A percentile compares a stretch with the other conserved stretches of the same genome.
Evolutionary conservation across 2,329 filamentous ascomycete species (phyloP).

Genomic region (Dactylella cylindrospora): DNA sequence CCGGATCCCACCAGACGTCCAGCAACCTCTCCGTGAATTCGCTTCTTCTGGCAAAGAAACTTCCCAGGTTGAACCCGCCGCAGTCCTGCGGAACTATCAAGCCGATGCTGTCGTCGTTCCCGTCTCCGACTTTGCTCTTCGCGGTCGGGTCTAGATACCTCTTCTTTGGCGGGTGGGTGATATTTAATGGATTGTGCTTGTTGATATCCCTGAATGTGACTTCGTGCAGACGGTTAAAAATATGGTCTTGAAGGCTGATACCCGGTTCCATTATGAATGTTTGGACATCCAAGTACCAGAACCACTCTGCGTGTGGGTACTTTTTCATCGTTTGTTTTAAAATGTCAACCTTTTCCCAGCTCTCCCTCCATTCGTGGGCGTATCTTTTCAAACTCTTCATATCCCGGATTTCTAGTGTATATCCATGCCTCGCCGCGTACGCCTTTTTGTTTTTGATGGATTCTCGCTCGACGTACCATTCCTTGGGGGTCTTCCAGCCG

Average conservation of each 20-base stretch:
- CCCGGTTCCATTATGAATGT: slow-evolving; percentile 97
- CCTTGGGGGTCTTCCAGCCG: slow-evolving; percentile 96
- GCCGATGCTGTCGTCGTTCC: slow-evolving; percentile 75
- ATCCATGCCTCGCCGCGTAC: slow-evolving; percentile 85
- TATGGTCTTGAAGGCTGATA: slow-evolving; percentile 83
- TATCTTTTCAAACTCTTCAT: slow-evolving; percentile 99
- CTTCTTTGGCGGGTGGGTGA: slow-evolving; percentile 67
- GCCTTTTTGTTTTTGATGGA: slow-evolving; percentile 92
- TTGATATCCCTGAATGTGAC: slow-evolving; percentile 94
- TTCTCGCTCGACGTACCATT: slow-evolving; percentile 97
- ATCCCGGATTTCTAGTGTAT: slow-evolving; percentile 92
- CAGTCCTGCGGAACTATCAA: slow-evolving; percentile 91
- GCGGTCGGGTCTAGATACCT: slow-evolving; percentile 73
- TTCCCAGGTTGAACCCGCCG: slow-evolving; percentile 91
- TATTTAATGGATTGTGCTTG: slow-evolving; percentile 90
- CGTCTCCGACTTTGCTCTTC: slow-evolving; percentile 74
- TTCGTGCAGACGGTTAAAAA: slow-evolving; percentile 76
- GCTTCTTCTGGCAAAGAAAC: slow-evolving; percentile 85
- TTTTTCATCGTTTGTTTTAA: slow-evolving; percentile 85
- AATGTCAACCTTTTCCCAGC: slow-evolving; percentile 98
- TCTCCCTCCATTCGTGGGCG: slow-evolving; percentile 94
- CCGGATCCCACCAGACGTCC: slow-evolving; percentile 98
- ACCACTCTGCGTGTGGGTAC: slow-evolving; percentile 96
- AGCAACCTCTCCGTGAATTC: slow-evolving; percentile 87
- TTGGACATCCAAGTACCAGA: slow-evolving; percentile 98